Percentiles rank a stretch among this genome's conserved stretches.
phyloP scores from a whole-genome alignment of 352 stramenopile genomes.

The Pythium brachiatum region DNA sequence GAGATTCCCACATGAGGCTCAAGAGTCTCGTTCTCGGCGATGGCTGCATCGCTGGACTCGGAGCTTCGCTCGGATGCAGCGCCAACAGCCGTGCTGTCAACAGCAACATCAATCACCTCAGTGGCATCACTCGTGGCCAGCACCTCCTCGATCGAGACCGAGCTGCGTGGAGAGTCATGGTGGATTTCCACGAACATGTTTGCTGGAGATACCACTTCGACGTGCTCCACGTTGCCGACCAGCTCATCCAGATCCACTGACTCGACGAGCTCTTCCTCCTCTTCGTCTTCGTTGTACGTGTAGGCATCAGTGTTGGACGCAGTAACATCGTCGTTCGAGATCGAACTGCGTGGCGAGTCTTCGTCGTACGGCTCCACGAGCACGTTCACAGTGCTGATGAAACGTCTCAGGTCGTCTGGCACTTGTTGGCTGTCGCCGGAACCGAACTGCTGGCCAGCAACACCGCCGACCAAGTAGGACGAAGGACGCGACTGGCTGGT shows the following conservation, averaged over 20 bases:
- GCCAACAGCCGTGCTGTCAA: no score
- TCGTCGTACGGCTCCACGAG: slow-evolving; percentile 24
- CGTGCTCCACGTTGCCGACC: neutral
- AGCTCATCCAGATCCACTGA: slow-evolving; percentile 8
- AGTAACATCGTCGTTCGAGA: neutral
- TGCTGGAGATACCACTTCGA: neutral
- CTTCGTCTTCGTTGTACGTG: neutral
- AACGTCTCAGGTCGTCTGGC: slow-evolving; percentile 7
- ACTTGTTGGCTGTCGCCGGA: neutral
- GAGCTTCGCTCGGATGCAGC: slow-evolving; percentile 1
- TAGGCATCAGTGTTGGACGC: neutral
- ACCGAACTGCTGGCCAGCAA: neutral
- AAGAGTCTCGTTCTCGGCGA: neutral
- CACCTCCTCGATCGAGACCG: slow-evolving; percentile 7
- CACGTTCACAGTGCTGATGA: slow-evolving; percentile 17
- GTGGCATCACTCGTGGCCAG: neutral
- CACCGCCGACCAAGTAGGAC: neutral
- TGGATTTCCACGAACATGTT: slow-evolving; percentile 14
- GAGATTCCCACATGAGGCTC: neutral
- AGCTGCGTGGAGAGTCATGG: slow-evolving; percentile 7
- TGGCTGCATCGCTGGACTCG: slow-evolving; percentile 3
- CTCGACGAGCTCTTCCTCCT: slow-evolving; percentile 6
- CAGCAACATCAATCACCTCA: no score
- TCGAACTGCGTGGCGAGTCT: slow-evolving; percentile 14
- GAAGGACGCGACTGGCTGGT: slow-evolving; percentile 1